phyloP scores from a whole-genome alignment of 768 basidiomycete species.

The Chalciporus sphaerocephalus region DNA sequence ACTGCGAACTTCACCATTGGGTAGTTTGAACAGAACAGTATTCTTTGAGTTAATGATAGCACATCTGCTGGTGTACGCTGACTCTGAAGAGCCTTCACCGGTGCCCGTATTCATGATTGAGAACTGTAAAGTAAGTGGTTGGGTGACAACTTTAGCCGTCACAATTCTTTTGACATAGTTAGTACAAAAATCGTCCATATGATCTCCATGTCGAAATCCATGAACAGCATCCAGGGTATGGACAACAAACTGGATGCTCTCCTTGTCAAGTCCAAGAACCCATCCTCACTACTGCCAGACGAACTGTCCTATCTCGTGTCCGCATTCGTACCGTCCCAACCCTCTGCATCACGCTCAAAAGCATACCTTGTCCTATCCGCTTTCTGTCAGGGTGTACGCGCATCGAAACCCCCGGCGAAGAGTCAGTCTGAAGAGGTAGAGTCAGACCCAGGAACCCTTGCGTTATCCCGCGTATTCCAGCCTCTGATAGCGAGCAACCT shows the following conservation, averaged over 20 bases:
- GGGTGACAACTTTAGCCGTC: not conserved
- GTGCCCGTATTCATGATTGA: conserved; percentile 16
- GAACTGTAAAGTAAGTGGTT: not conserved
- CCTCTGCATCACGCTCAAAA: conserved; percentile 51
- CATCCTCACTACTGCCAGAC: conserved; percentile 42
- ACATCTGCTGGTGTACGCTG: conserved; percentile 11
- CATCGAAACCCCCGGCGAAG: conserved; percentile 32
- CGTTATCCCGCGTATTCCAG: conserved; percentile 48
- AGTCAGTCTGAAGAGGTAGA: conserved; percentile 35
- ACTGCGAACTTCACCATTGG: conserved; percentile 74
- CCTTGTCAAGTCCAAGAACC: conserved; percentile 33
- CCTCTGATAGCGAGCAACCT: conserved; percentile 48
- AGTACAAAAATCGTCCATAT: conserved; percentile 10
- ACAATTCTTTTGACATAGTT: not conserved
- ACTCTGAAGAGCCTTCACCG: conserved; percentile 5
- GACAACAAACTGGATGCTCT: conserved; percentile 26
- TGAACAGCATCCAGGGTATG: not conserved
- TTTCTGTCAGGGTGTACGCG: conserved; percentile 58
- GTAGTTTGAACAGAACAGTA: conserved; percentile 73
- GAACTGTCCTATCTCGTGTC: conserved; percentile 51
- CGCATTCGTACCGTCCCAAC: conserved; percentile 48
- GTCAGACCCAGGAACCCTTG: conserved; percentile 45
- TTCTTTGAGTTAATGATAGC: conserved; percentile 59
- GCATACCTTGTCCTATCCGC: conserved; percentile 67
- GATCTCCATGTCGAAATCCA: conserved; percentile 3